Evolutionary conservation across 2,329 filamentous ascomycete species (phyloP), one percentile per base, ranked within the genome.

Genomic region (Pyrenochaeta sp.): DNA sequence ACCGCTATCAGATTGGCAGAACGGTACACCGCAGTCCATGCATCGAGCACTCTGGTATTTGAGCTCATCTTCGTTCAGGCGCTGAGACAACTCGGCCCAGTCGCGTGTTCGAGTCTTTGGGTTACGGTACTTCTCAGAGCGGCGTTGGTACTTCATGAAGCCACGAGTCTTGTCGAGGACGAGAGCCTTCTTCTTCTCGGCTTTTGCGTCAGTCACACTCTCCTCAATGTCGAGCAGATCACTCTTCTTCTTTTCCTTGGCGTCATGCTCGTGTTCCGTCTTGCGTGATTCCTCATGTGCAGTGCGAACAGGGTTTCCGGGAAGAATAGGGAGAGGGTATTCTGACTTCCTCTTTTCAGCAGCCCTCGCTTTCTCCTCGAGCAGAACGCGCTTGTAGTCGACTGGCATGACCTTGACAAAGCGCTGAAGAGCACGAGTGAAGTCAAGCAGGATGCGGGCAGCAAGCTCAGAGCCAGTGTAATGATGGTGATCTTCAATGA

Each of bases 21-120:
- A 97, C 1, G 93, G 93, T 49, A 97, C 92, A 83, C 93, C 93
- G 51, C 93, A 97, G 76, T 97, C 93, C 93, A 97, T 97, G 79
- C 93, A 97, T 55, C 93, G 89, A 49, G 93, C 93, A 32, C 91
- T 88, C 74, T 97, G 93, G 68, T 96, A 96, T 78, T 96, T 96
- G 55, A 96, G 84, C 76, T 96, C 91, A 60, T 96, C 93, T 73
- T 96, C 91, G 55, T 89, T 90, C 35, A 97, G 82, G 45, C 93
- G 88, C 63, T 84, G 84, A 46, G 87, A 94, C 32, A 97, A 82
- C 75, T 97, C 93, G 27, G 88, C 88, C 92, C 92, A 97, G 68
- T 97, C 93, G 69, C 92, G 90, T 51, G 86, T 91, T 60, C 93
- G 83, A 28, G 89, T 91, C 72, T 89, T 88, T 4, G 88, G 83